Percentiles rank a stretch among this genome's conserved stretches.
phyloP scores from a whole-genome alignment of 2,329 filamentous ascomycete genomes.

The Nothophoma quercina region DNA sequence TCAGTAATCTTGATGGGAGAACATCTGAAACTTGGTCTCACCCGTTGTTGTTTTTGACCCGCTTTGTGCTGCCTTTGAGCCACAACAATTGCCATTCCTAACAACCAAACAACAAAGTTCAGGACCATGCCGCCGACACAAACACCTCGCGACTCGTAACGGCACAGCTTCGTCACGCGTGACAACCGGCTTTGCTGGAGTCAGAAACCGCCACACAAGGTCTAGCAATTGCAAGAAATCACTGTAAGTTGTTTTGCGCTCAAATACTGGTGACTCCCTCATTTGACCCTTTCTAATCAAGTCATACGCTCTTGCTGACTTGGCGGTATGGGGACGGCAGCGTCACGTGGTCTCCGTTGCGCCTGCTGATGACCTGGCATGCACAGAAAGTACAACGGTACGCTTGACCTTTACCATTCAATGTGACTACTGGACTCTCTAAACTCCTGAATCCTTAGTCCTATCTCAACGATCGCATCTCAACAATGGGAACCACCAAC shows the following conservation, averaged over 20 bases:
- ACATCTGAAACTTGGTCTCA: background rate
- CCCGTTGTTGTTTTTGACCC: background rate
- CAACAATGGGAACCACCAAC: background rate
- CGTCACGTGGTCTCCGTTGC: background rate
- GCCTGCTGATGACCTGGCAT: background rate
- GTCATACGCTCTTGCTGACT: background rate
- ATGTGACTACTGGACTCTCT: no score
- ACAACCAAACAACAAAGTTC: background rate
- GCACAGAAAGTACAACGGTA: background rate
- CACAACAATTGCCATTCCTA: background rate
- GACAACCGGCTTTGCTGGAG: no score
- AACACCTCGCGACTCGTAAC: no score
- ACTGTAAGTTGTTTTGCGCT: no score
- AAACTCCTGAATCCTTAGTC: background rate
- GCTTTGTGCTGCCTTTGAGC: background rate
- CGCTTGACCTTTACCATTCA: background rate
- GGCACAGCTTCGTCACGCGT: no score
- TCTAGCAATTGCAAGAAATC: no score
- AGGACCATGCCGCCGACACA: no score
- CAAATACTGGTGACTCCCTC: no score
- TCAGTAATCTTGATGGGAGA: background rate
- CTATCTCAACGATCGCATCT: no score
- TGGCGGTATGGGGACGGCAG: background rate
- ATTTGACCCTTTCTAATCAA: no score
- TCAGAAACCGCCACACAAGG: no score